phyloP scores from a whole-genome alignment of 257 asterid genomes.

The Penstemon barbatus region DNA sequence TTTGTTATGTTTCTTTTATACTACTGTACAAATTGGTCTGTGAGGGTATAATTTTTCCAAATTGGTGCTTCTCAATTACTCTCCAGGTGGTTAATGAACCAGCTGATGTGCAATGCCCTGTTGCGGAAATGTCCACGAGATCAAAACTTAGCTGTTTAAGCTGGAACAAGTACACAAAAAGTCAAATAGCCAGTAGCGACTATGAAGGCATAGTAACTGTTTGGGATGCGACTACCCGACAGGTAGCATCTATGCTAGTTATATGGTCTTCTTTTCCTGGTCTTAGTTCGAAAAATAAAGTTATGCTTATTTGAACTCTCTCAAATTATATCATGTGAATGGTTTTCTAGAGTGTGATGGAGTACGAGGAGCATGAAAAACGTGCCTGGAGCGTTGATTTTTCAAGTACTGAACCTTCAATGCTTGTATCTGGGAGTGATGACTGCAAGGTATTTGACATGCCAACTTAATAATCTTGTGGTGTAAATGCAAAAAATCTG shows the following conservation, averaged over 20 bases:
- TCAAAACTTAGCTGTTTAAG: conserved; percentile 89
- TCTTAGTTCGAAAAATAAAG: conserved; percentile 17
- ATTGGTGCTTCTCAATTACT: conserved; percentile 28
- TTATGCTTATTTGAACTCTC: conserved; percentile 18
- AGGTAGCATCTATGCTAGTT: conserved; percentile 45
- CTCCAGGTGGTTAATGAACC: conserved; percentile 79
- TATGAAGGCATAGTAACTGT: conserved; percentile 90
- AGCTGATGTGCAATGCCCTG: conserved; percentile 65
- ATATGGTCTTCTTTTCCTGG: conserved; percentile 11
- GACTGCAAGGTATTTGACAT: conserved; percentile 74
- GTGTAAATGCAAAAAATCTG: no score
- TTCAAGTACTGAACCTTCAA: conserved; percentile 73
- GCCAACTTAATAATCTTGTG: not conserved
- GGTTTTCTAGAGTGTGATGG: conserved; percentile 72
- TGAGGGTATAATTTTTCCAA: not conserved
- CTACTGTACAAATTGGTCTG: conserved; percentile 6
- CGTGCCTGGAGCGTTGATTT: conserved; percentile 97
- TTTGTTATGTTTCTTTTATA: conserved; percentile 5
- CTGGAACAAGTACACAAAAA: conserved; percentile 78
- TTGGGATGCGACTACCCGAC: conserved; percentile 89
- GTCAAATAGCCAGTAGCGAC: conserved; percentile 85
- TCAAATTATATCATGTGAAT: conserved; percentile 11
- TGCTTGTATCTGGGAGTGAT: conserved; percentile 92
- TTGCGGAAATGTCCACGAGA: conserved; percentile 79
- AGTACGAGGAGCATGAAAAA: conserved; percentile 92